These are phyloP conservation scores for Grosmannia huntii DNA, from an alignment of 2,329 filamentous ascomycete species.

Conservation along the genomic window DNA sequence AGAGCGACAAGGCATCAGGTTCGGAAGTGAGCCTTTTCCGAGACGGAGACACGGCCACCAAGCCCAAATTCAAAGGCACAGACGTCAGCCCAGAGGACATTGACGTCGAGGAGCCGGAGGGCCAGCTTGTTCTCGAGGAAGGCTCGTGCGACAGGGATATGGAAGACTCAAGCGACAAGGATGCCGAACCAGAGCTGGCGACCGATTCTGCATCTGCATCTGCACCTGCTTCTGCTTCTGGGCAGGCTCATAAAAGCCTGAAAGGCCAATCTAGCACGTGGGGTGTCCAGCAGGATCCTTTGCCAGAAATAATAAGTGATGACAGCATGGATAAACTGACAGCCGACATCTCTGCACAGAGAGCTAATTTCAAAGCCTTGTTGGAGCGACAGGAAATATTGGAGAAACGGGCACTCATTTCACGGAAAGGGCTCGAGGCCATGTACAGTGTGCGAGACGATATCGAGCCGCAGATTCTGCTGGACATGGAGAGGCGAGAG, in stretches of 20 bases:
- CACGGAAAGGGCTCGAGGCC: conserved; percentile 9
- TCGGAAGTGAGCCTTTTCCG: conserved; percentile 13
- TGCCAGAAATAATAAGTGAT: too few relatives aligned
- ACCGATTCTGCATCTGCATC: background rate
- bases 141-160: conserved; percentile 4
- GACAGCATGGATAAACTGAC: conserved; percentile 8
- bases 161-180: conserved; percentile 2
- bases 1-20: background rate
- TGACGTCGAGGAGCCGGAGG: conserved; percentile 32
- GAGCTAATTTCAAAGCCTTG: conserved; percentile 21
- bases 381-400: conserved; percentile 20
- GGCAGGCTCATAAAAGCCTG: background rate
- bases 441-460: conserved; percentile 18
- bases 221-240: background rate
- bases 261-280: background rate
- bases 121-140: conserved; percentile 20
- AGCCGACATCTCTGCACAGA: conserved; percentile 18
- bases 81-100: conserved; percentile 34
- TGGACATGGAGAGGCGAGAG: conserved; percentile 19
- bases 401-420: conserved; percentile 17
- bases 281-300: background rate
- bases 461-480: conserved; percentile 6
- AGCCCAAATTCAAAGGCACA: conserved; percentile 13
- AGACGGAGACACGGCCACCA: background rate
- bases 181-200: background rate